phyloP scores from a whole-genome alignment of 768 basidiomycete species.

The Pisolithus tinctorius region DNA sequence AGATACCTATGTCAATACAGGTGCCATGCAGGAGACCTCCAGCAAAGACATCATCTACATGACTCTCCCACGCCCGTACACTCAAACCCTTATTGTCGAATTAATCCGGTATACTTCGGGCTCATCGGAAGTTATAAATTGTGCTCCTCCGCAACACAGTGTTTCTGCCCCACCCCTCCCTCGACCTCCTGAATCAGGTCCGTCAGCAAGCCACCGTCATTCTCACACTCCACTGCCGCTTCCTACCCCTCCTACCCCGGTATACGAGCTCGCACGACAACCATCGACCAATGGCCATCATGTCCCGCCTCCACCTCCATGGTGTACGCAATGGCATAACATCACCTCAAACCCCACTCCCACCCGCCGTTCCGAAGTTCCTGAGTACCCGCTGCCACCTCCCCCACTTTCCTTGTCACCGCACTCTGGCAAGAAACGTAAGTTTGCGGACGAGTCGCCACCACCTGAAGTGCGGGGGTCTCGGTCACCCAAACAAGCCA shows the following conservation, averaged over 20 bases:
- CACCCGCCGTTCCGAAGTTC: slow-evolving; percentile 18
- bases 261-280: slow-evolving; percentile 26
- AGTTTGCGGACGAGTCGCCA: slow-evolving; percentile 29
- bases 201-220: slow-evolving; percentile 24
- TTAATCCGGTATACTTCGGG: slow-evolving; percentile 43
- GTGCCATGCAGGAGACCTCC: slow-evolving; percentile 67
- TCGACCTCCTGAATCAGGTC: slow-evolving; percentile 21
- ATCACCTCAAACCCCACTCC: slow-evolving; percentile 9
- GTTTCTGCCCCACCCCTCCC: slow-evolving; percentile 11
- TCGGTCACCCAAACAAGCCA: slow-evolving; percentile 25
- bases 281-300: slow-evolving; percentile 28
- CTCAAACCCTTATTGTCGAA: slow-evolving; percentile 67
- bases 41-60: slow-evolving; percentile 68
- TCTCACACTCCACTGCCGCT: slow-evolving; percentile 24
- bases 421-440: slow-evolving; percentile 28
- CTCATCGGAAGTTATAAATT: slow-evolving; percentile 22
- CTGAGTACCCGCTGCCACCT: slow-evolving; percentile 12
- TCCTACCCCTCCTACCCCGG: slow-evolving; percentile 28
- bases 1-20: slow-evolving; percentile 64
- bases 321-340: slow-evolving; percentile 27
- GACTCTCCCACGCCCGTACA: slow-evolving; percentile 56
- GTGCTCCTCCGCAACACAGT: slow-evolving; percentile 11
- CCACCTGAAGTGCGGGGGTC: slow-evolving; percentile 9
- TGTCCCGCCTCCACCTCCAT: slow-evolving; percentile 28
- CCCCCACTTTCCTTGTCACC: slow-evolving; percentile 16